Conservation (phyloP, 2,329 filamentous ascomycete genomes). For the Myotisia sp. region DNA sequence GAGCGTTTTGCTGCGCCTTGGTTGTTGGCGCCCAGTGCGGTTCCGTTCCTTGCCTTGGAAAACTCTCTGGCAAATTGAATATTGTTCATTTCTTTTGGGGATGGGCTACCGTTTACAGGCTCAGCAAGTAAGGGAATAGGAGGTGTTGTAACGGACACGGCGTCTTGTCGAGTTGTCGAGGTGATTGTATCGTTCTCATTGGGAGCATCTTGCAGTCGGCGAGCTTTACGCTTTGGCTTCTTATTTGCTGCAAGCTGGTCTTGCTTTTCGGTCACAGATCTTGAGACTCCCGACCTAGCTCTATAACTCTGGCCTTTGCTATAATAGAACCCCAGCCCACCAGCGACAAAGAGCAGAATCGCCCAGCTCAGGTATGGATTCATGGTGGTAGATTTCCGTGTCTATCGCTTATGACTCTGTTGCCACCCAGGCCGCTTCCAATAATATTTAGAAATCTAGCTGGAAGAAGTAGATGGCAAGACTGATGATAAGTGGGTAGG, state of each 20-base stretch:
- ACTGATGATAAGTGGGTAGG: too few species aligned
- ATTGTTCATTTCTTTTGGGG: conserved; percentile 32
- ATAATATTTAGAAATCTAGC: too few species aligned
- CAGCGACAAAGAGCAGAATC: conserved; percentile 28
- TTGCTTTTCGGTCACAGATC: conserved; percentile 21
- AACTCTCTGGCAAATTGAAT: conserved; percentile 67
- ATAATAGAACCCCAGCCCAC: conserved; percentile 31
- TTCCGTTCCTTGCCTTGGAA: conserved; percentile 55
- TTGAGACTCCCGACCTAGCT: conserved; percentile 16
- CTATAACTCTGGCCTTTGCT: conserved; percentile 22
- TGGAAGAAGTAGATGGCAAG: too few species aligned
- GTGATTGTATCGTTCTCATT: too few species aligned
- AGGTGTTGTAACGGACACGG: too few species aligned
- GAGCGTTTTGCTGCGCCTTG: conserved; percentile 8
- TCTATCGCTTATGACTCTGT: too few species aligned
- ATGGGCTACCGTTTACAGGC: conserved; percentile 9
- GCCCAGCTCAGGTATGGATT: conserved; percentile 33
- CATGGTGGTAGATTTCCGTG: too few species aligned
- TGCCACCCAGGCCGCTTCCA: too few species aligned
- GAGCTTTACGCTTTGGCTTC: conserved; percentile 30
- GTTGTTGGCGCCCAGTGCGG: conserved; percentile 35
- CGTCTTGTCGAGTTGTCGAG: background rate
- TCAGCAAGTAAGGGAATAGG: background rate
- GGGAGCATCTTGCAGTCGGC: conserved; percentile 20
- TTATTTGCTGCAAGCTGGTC: conserved; percentile 22